Evolutionary conservation across 768 basidiomycete genomes (phyloP), one percentile per base, ranked within the genome.

Genomic region (Phylloporus rhodoxanthus): DNA sequence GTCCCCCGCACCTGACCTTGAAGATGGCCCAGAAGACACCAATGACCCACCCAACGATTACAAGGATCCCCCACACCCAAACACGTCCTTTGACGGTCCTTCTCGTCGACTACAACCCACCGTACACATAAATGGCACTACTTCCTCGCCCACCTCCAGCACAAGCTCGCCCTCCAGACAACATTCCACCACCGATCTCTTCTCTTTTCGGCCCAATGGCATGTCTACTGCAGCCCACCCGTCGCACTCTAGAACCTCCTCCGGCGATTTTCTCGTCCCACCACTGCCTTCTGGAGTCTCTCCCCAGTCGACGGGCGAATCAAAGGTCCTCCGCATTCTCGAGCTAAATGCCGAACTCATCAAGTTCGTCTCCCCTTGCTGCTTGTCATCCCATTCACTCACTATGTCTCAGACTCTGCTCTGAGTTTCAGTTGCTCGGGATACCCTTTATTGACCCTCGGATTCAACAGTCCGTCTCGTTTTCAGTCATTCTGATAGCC

Each of bases 331-430:
- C 32, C 67, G 76, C 9, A 74, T 89, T 38, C 64, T 90, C 37
- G 81, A 85, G 48, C 69, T 89, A 29, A 89, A 89, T 54, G 67
- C 74, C 1, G 85, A 88, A 53, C 68, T 90, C 34, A 65, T 89
- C 50, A 83, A 77, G 87, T 89, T 48, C 32, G 76, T 54, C 20
- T 53, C 26, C 38, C 39, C n/a, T 21, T 33, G 9, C 37, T 43
- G 34, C 19, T 14, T 45, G 45, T 43, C 45, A 3, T n/a, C 13
- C 39, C 28, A 42, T 53, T 48, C 36, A 26, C 38, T 53, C 20
- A 57, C 36, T 48, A 8, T 26, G 43, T 17, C 10, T 46, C 32
- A 88, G 86, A 63, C 73, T 82, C 23, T 80, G 77, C 54, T 72
- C 80, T 66, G 78, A 80, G 55, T 75, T 85, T 45, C 84, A 84